These are phyloP conservation scores for Cladosporium colombiae DNA, from an alignment of 2,329 filamentous ascomycete genomes.

Conservation along the genomic window DNA sequence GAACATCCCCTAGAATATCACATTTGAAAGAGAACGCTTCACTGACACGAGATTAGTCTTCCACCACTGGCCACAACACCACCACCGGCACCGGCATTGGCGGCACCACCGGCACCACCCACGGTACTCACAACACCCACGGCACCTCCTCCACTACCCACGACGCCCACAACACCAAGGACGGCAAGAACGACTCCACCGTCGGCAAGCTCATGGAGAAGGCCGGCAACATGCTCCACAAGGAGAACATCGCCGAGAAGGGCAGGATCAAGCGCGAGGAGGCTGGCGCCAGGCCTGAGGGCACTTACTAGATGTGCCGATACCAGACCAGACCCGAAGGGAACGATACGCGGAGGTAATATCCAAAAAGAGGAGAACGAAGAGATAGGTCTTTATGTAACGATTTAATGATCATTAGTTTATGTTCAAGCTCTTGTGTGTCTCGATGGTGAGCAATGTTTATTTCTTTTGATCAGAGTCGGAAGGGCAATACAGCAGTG, in stretches of 20 bases:
- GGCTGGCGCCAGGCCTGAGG: conserved; percentile 21
- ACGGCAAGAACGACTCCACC: conserved; percentile 45
- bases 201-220: conserved; percentile 62
- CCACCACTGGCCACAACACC: conserved; percentile 37
- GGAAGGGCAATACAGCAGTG: no score
- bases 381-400: not conserved
- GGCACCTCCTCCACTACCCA: not conserved
- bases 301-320: conserved; percentile 3
- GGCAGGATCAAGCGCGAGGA: conserved; percentile 54
- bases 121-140: conserved; percentile 4
- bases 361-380: not conserved
- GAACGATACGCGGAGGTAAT: not conserved
- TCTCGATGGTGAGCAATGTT: not conserved
- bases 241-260: conserved; percentile 50
- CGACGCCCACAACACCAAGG: conserved; percentile 18
- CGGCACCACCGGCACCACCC: not conserved
- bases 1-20: no score
- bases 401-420: conserved; percentile 6
- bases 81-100: conserved; percentile 9
- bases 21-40: not conserved
- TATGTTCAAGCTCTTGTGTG: not conserved
- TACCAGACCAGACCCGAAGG: not conserved
- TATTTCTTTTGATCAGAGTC: no score
- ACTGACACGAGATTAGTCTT: not conserved
- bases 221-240: conserved; percentile 54